Evolutionary conservation across 495 filamentous ascomycete genomes (phyloP).

Genomic region (Trichocladium uniseriatum): DNA sequence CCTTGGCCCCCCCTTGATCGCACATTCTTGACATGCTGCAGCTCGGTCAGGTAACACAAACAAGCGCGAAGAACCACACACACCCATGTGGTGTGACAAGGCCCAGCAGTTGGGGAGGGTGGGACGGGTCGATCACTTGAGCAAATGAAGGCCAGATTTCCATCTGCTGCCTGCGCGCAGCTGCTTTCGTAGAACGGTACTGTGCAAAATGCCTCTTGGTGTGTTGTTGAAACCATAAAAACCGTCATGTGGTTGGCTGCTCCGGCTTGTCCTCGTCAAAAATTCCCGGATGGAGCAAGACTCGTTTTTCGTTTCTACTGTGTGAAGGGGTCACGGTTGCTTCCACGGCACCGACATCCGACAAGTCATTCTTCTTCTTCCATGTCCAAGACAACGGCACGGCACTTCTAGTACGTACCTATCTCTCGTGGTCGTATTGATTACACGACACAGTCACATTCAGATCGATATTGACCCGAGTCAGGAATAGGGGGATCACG

Average conservation of each 20-base stretch:
- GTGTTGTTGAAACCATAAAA: neutral
- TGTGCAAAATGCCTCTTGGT: neutral
- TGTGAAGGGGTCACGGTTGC: too few species aligned
- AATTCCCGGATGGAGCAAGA: slow-evolving; percentile 26
- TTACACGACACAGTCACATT: too few species aligned
- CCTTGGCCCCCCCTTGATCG: neutral
- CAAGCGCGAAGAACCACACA: neutral
- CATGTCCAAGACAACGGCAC: too few species aligned
- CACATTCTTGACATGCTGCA: neutral
- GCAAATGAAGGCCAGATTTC: neutral
- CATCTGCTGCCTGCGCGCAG: neutral
- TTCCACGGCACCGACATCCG: too few species aligned
- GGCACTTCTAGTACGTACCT: too few species aligned
- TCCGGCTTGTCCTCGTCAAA: slow-evolving; percentile 25
- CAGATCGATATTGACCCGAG: too few species aligned
- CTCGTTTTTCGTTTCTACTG: slow-evolving; percentile 6
- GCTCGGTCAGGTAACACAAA: slow-evolving; percentile 4
- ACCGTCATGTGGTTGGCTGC: slow-evolving; percentile 13
- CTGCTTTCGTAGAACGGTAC: neutral
- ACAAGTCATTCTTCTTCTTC: too few species aligned
- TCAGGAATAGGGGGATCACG: too few species aligned
- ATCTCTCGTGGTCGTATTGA: too few species aligned
- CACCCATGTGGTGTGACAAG: neutral
- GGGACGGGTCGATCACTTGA: slow-evolving; percentile 14
- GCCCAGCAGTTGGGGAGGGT: neutral